A percentile compares a stretch with the other conserved stretches of the same genome.
phyloP scores from a whole-genome alignment of 2,329 filamentous ascomycete genomes.

The Didymella lethalis region DNA sequence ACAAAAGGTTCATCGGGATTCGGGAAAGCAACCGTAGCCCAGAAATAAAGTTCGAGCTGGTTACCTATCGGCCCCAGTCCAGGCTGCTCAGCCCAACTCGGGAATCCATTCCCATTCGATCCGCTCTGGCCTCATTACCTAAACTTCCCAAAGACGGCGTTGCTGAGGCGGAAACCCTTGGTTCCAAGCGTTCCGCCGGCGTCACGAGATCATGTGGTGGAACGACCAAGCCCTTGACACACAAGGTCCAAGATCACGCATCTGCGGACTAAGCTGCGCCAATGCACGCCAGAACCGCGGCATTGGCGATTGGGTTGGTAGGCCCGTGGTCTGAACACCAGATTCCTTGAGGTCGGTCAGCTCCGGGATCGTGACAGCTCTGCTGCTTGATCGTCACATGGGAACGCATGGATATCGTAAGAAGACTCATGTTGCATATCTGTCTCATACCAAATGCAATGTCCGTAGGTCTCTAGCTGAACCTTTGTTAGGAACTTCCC shows the following conservation, averaged over 20 bases:
- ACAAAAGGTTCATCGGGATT: constrained; percentile 3
- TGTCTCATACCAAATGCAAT: neutral
- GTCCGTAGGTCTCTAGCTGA: neutral
- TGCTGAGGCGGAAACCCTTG: constrained; percentile 32
- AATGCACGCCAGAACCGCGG: constrained; percentile 24
- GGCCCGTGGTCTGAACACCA: constrained; percentile 12
- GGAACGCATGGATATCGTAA: neutral
- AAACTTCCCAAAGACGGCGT: constrained; percentile 10
- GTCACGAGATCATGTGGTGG: constrained; percentile 18
- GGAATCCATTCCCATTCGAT: constrained; percentile 5
- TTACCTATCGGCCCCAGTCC: constrained; percentile 5
- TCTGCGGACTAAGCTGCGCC: constrained; percentile 18
- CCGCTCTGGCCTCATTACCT: constrained; percentile 17
- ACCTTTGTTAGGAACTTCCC: too few species aligned
- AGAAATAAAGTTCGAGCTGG: constrained; percentile 10
- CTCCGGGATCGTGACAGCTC: constrained; percentile 4
- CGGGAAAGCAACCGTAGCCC: constrained; percentile 5
- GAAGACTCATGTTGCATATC: neutral
- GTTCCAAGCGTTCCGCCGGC: constrained; percentile 32
- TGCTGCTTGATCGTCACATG: neutral
- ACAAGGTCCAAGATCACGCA: constrained; percentile 12
- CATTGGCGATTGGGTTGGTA: neutral
- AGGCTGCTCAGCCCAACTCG: constrained; percentile 3
- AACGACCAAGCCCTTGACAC: constrained; percentile 11
- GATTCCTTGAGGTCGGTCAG: neutral